phyloP scores from a whole-genome alignment of 75 land plant species.

The Gnetum montanum region DNA sequence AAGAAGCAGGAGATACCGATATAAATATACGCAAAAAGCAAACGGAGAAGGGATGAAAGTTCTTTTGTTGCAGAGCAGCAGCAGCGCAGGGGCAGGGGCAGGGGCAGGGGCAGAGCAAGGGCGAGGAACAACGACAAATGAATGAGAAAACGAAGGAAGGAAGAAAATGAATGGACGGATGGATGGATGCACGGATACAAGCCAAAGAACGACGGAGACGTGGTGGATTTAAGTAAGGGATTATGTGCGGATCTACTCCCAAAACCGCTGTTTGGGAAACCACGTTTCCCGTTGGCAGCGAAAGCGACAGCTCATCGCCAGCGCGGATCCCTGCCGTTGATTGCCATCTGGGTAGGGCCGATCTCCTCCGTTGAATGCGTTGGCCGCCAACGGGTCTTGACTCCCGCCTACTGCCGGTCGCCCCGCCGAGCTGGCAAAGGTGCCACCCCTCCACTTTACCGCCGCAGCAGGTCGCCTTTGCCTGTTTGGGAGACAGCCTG shows the following conservation, averaged over 20 bases:
- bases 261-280: conserved; percentile 4
- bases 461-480: too few relatives aligned
- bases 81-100: not conserved
- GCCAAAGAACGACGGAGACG: conserved; percentile 3
- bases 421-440: too few relatives aligned
- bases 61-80: too few relatives aligned
- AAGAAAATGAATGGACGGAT: not conserved
- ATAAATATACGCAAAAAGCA: too few relatives aligned
- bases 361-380: not conserved
- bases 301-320: conserved; percentile 4
- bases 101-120: not conserved
- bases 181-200: not conserved
- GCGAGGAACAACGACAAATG: not conserved
- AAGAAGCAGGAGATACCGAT: too few relatives aligned
- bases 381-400: not conserved
- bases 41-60: too few relatives aligned
- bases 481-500: too few relatives aligned
- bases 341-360: not conserved
- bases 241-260: too few relatives aligned
- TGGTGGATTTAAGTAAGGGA: too few relatives aligned
- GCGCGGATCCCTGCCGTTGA: conserved; percentile 4
- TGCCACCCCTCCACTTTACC: too few relatives aligned
- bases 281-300: not conserved
- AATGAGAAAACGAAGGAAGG: not conserved
- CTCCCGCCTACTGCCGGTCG: too few relatives aligned